phyloP scores from a whole-genome alignment of 148 eudicot species.

The Euryodendron excelsum region DNA sequence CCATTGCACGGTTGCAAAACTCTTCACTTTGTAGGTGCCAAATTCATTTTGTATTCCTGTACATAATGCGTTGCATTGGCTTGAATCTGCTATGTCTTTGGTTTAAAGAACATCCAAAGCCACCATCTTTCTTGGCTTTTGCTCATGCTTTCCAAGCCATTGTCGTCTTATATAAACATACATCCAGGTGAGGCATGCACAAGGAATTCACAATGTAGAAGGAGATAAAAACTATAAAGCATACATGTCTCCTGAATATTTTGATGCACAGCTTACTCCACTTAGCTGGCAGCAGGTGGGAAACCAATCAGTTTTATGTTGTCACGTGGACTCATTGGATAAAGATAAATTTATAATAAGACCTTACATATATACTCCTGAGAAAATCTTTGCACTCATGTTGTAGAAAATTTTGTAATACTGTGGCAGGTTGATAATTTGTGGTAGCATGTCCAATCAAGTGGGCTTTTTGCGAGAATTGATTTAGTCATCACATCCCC shows the following conservation, averaged over 20 bases:
- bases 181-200: constrained; percentile 94
- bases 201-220: constrained; percentile 91
- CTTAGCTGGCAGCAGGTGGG: constrained; percentile 97
- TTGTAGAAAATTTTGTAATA: constrained; percentile 14
- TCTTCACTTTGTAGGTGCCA: constrained; percentile 77
- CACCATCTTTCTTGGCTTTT: constrained; percentile 24
- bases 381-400: background rate
- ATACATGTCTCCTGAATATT: constrained; percentile 85
- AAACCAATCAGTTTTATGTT: constrained; percentile 7
- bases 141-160: constrained; percentile 23
- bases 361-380: background rate
- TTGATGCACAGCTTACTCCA: constrained; percentile 86
- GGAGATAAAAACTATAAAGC: constrained; percentile 85
- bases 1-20: constrained; percentile 89
- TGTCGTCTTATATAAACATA: constrained; percentile 26
- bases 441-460: constrained; percentile 73
- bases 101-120: constrained; percentile 17
- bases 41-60: constrained; percentile 15
- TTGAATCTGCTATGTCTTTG: constrained; percentile 21
- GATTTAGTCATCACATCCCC: constrained; percentile 91
- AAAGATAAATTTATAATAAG: background rate
- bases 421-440: constrained; percentile 76
- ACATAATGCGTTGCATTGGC: constrained; percentile 19
- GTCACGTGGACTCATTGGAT: background rate
- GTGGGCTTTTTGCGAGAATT: constrained; percentile 68